Conservation (phyloP, 768 basidiomycete genomes). For the Termitomyces titanicus region DNA sequence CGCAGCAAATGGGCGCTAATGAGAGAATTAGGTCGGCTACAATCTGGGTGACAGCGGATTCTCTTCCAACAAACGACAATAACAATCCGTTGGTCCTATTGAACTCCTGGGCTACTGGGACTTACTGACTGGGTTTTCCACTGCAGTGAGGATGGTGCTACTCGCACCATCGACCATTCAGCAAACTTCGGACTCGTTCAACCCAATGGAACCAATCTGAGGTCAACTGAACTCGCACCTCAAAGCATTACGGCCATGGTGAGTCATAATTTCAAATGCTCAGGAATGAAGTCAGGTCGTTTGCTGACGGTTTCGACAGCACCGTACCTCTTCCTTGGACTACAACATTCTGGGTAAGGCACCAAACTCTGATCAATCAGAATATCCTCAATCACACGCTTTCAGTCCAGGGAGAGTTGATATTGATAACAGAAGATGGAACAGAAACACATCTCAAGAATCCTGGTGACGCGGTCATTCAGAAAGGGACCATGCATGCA, state of each 20-base stretch:
- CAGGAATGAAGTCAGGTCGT: neutral
- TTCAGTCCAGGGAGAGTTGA: conserved; percentile 52
- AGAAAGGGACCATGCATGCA: conserved; percentile 57
- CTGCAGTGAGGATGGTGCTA: conserved; percentile 53
- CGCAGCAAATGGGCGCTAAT: conserved; percentile 31
- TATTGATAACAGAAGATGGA: conserved; percentile 56
- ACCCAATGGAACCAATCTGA: conserved; percentile 42
- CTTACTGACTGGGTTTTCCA: neutral
- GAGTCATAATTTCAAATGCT: conserved; percentile 7
- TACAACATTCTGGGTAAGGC: conserved; percentile 54
- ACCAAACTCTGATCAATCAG: neutral
- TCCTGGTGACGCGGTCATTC: conserved; percentile 54
- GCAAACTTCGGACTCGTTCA: conserved; percentile 41
- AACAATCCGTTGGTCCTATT: conserved; percentile 33
- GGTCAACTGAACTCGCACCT: conserved; percentile 53
- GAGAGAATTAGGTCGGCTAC: conserved; percentile 31
- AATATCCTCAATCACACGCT: neutral
- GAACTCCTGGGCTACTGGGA: neutral
- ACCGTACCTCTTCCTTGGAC: conserved; percentile 56
- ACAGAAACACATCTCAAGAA: conserved; percentile 47
- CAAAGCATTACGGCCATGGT: conserved; percentile 49
- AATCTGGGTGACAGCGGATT: conserved; percentile 48
- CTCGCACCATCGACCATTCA: conserved; percentile 33
- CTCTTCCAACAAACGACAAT: conserved; percentile 52
- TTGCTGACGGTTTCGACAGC: conserved; percentile 21